Conservation (phyloP, 1,139 yeast species). For the Zygoascus meyerae region DNA sequence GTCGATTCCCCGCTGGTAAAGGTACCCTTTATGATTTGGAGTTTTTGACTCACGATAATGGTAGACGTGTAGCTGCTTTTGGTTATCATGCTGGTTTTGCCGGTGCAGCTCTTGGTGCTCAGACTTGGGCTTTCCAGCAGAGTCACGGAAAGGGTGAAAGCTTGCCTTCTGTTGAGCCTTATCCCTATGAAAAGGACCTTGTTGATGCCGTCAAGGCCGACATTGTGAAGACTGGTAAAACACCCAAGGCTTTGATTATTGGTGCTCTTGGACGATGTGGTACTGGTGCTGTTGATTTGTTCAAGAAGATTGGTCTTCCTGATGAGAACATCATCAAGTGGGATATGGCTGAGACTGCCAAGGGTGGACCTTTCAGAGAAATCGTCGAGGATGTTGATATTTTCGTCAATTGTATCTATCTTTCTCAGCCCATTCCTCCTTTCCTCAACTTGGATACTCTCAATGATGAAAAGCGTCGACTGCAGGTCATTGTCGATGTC, state of each 20-base stretch:
- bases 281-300: slow-evolving; percentile 88
- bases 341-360: slow-evolving; percentile 96
- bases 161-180: slow-evolving; percentile 63
- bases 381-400: slow-evolving; percentile 72
- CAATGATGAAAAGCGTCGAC: slow-evolving; percentile 59
- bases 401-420: slow-evolving; percentile 91
- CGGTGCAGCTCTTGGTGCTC: slow-evolving; percentile 94
- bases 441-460: slow-evolving; percentile 67
- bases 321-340: slow-evolving; percentile 78
- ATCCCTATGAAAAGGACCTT: slow-evolving; percentile 70
- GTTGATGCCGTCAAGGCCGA: slow-evolving; percentile 65
- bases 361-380: slow-evolving; percentile 96
- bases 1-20: slow-evolving; percentile 84
- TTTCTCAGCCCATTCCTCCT: slow-evolving; percentile 90
- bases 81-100: slow-evolving; percentile 99
- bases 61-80: slow-evolving; percentile 98
- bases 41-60: slow-evolving; percentile 87
- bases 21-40: slow-evolving; percentile 91
- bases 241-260: slow-evolving; percentile 78
- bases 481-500: slow-evolving; percentile 92
- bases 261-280: slow-evolving; percentile 99
- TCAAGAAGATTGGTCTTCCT: slow-evolving; percentile 81
- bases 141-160: slow-evolving; percentile 56
- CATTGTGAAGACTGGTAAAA: slow-evolving; percentile 53
- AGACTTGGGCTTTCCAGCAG: slow-evolving; percentile 92